These are phyloP conservation scores for Scheffersomyces insectosa DNA, from an alignment of 1,139 yeast species.

Conservation along the genomic window DNA sequence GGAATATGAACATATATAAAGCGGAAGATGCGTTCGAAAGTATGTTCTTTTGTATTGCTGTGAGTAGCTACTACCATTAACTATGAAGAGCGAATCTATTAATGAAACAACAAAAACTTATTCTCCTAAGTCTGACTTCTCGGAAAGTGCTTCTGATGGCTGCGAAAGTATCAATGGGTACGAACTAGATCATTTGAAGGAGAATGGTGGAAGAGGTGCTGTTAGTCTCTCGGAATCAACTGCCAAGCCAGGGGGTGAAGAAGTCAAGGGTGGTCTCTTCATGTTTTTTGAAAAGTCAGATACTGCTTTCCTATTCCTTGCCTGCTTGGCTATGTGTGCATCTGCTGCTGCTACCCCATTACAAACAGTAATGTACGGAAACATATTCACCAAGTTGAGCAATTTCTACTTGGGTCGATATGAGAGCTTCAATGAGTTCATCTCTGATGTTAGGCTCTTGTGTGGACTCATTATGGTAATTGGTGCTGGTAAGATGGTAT, in stretches of 20 bases:
- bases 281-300: conserved; percentile 28
- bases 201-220: too few species aligned
- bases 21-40: not conserved
- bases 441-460: conserved; percentile 43
- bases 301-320: conserved; percentile 20
- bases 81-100: not conserved
- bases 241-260: too few species aligned
- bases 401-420: conserved; percentile 31
- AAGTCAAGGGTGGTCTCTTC: conserved; percentile 17
- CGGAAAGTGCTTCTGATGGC: not conserved
- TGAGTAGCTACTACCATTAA: not conserved
- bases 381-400: conserved; percentile 56
- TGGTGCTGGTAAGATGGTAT: conserved; percentile 54
- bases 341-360: conserved; percentile 62
- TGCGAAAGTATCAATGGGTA: too few species aligned
- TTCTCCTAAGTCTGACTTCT: not conserved
- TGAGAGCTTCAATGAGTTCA: conserved; percentile 30
- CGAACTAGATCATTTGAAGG: too few species aligned
- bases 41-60: too few species aligned
- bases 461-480: conserved; percentile 57
- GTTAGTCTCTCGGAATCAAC: too few species aligned
- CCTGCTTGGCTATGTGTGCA: conserved; percentile 24
- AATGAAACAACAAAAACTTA: not conserved
- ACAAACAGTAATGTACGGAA: conserved; percentile 66
- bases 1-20: too few species aligned